These are phyloP conservation scores for Dissoconium aciculare DNA, from an alignment of 2,329 filamentous ascomycete genomes.

Conservation along the genomic window DNA sequence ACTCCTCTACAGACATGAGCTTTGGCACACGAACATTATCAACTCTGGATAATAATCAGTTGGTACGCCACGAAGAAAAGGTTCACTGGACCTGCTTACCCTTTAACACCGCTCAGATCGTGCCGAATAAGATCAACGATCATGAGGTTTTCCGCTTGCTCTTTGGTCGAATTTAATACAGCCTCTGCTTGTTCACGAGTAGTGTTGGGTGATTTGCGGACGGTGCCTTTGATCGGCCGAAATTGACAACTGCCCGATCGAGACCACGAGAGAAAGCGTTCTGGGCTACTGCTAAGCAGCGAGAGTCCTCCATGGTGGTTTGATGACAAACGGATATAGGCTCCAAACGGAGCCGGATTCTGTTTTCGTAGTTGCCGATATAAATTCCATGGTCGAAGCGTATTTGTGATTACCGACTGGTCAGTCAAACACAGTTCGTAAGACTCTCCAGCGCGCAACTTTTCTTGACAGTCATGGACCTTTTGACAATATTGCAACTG, in stretches of 20 bases:
- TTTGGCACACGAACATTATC: constrained; percentile 55
- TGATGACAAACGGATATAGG: constrained; percentile 56
- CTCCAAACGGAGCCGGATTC: constrained; percentile 75
- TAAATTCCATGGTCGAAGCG: constrained; percentile 43
- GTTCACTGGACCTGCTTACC: no score
- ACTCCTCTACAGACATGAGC: constrained; percentile 77
- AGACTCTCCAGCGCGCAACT: constrained; percentile 61
- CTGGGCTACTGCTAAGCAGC: constrained; percentile 70
- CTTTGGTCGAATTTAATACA: constrained; percentile 68
- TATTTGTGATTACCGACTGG: constrained; percentile 47
- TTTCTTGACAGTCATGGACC: constrained; percentile 53
- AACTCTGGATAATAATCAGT: constrained; percentile 8
- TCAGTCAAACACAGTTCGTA: constrained; percentile 78
- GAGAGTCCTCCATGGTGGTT: constrained; percentile 31
- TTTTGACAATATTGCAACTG: constrained; percentile 44
- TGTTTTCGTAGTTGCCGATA: constrained; percentile 54
- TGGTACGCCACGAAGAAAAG: constrained; percentile 3
- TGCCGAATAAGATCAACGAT: constrained; percentile 94
- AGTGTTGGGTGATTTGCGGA: constrained; percentile 56
- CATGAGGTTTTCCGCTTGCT: constrained; percentile 93
- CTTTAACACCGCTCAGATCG: constrained; percentile 74
- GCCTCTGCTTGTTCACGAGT: constrained; percentile 57
- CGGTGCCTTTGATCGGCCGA: constrained; percentile 91
- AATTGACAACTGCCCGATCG: constrained; percentile 53
- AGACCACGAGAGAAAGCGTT: constrained; percentile 67